These are phyloP conservation scores for Akanthomyces dipterigenus DNA, from an alignment of 2,329 filamentous ascomycete genomes.

Conservation along the genomic window DNA sequence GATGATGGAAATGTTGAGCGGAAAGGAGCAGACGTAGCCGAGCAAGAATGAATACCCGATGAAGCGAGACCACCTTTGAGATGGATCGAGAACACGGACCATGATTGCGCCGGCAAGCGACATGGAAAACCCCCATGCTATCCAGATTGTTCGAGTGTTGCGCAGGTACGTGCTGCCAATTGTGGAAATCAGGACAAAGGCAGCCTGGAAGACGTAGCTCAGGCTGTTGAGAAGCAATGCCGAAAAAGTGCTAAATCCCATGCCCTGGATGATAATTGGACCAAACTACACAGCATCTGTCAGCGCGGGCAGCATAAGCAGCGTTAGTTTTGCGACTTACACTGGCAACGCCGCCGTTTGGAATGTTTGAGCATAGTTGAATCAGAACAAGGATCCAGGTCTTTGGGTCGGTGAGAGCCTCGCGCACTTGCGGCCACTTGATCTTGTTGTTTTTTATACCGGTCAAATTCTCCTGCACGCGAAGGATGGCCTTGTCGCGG, in stretches of 20 bases:
- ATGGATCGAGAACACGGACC: constrained; percentile 18
- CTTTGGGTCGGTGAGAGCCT: constrained; percentile 21
- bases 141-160: constrained; percentile 22
- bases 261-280: constrained; percentile 20
- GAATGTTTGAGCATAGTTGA: constrained; percentile 21
- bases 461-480: constrained; percentile 28
- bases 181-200: constrained; percentile 19
- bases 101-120: constrained; percentile 19
- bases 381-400: constrained; percentile 22
- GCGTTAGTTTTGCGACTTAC: constrained; percentile 10
- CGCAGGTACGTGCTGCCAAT: constrained; percentile 18
- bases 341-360: constrained; percentile 24
- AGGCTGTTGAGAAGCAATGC: constrained; percentile 18
- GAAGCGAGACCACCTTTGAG: constrained; percentile 17
- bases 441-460: constrained; percentile 26
- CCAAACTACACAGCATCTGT: constrained; percentile 18
- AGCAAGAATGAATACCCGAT: constrained; percentile 43
- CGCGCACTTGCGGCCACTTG: constrained; percentile 19
- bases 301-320: not conserved
- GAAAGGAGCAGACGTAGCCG: constrained; percentile 37
- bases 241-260: constrained; percentile 20
- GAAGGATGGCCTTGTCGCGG: constrained; percentile 21
- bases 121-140: constrained; percentile 18
- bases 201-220: constrained; percentile 17
- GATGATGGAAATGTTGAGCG: constrained; percentile 46